Evolutionary conservation across 305 asterid species (phyloP), one percentile per base, ranked within the genome.

Genomic region (Nicotiana rustica): DNA sequence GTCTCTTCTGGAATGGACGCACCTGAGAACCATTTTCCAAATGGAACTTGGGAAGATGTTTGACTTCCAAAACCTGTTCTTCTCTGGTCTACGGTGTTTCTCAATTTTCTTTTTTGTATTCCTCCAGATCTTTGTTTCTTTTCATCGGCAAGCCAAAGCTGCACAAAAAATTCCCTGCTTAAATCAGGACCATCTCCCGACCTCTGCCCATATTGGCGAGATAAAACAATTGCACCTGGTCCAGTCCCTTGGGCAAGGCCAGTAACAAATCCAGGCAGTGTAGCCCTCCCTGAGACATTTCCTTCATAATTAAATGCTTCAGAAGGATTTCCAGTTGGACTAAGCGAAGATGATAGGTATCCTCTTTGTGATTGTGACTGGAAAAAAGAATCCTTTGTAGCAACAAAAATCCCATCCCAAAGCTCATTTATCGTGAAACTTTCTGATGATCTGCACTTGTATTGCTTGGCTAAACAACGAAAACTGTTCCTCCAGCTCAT

Each of bases 111-210:
- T 82, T 83, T 88, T 31, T 76, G 66, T 55, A 52, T 15, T 76
- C 49, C 56, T 79, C 79, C 85, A 70, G 82, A 73, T 81, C 75
- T 82, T 82, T 76, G 67, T 86, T 87, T 90, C 88, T 88, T 91
- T 85, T 83, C 87, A 86, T 93, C 97, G 76, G 88, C 90, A 83
- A 84, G 79, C 98, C 99, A 94, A 73, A 91, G 98, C 83, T 81
- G 92, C 33, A 90, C 93, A 83, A 93, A 87, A 85, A 94, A 91
- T 61, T 92, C 97, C 87, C 98, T 89, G 85, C 85, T 91, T 90
- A 96, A 86, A 82, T 90, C 92, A 21, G 93, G 88, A 71, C 86
- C 86, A 84, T 55, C 80, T 81, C 87, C 84, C 68, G 25, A 57
- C 29, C 84, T 62, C 67, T 90, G 93, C 81, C 84, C 66, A 82